These are phyloP conservation scores for Cucurbita pepo DNA, from an alignment of 306 rosid species.

Conservation along the genomic window DNA sequence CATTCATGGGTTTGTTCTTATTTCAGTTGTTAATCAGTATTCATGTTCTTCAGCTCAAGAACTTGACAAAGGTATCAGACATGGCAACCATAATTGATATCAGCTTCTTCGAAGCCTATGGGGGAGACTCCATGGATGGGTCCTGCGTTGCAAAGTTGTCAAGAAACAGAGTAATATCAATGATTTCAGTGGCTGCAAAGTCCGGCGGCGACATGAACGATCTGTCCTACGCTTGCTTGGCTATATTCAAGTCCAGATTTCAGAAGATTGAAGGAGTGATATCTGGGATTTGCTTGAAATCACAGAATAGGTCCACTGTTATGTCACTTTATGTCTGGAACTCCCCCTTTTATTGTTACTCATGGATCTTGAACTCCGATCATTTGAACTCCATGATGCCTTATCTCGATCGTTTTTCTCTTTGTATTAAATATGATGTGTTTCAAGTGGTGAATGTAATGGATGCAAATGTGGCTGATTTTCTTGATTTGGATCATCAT, in stretches of 20 bases:
- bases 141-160: conserved; percentile 32
- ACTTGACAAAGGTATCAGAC: conserved; percentile 28
- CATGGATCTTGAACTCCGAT: conserved; percentile 44
- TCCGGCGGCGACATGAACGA: conserved; percentile 16
- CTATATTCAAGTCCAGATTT: conserved; percentile 35
- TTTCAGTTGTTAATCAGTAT: too few species aligned
- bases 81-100: conserved; percentile 44
- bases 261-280: conserved; percentile 35
- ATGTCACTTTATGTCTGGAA: conserved; percentile 58
- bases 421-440: conserved; percentile 56
- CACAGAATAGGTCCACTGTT: conserved; percentile 32
- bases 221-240: conserved; percentile 43
- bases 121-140: conserved; percentile 62
- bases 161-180: conserved; percentile 40
- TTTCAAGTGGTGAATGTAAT: conserved; percentile 48
- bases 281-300: conserved; percentile 54
- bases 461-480: conserved; percentile 10
- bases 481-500: conserved; percentile 6
- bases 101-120: conserved; percentile 53
- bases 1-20: too few species aligned
- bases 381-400: conserved; percentile 36
- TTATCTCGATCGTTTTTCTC: conserved; percentile 41
- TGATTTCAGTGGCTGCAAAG: conserved; percentile 17
- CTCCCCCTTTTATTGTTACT: conserved; percentile 47
- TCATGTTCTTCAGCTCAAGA: conserved; percentile 32